phyloP scores from a whole-genome alignment of 208 protist genomes.

The Crithidia sp. region DNA sequence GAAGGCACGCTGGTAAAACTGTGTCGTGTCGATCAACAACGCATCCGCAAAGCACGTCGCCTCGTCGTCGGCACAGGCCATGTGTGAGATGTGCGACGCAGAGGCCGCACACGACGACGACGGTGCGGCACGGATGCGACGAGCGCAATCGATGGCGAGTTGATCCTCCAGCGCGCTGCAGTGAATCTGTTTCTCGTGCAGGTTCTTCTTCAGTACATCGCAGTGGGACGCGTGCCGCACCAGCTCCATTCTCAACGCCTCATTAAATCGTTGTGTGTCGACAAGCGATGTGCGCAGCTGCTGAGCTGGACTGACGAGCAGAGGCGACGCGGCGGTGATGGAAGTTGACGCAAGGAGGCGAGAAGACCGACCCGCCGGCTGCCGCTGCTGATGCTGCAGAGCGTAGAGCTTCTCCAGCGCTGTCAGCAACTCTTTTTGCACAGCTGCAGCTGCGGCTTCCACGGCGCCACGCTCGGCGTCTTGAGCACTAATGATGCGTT shows the following conservation, averaged over 20 bases:
- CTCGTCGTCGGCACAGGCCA: background rate
- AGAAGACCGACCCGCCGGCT: too few relatives aligned
- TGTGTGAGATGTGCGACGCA: background rate
- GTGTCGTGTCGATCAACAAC: background rate
- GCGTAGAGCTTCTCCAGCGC: constrained; percentile 6
- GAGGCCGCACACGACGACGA: background rate
- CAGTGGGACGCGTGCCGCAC: background rate
- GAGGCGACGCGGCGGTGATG: too few relatives aligned
- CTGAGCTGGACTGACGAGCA: background rate
- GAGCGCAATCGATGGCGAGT: background rate
- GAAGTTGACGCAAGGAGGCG: too few relatives aligned
- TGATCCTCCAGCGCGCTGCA: constrained; percentile 8
- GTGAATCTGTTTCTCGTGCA: background rate
- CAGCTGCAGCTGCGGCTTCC: background rate
- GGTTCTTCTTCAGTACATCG: background rate
- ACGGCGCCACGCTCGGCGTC: background rate
- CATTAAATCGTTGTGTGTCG: constrained; percentile 19
- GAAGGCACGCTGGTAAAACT: constrained; percentile 1
- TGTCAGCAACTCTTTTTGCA: background rate
- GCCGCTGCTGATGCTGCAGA: background rate
- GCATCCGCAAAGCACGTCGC: background rate
- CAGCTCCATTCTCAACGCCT: background rate
- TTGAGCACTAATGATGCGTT: background rate
- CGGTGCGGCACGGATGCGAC: background rate
- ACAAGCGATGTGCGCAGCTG: background rate